A percentile compares a stretch with the other conserved stretches of the same genome.
phyloP scores from a whole-genome alignment of 441 rosid species.

The Pelargonium citronellum region DNA sequence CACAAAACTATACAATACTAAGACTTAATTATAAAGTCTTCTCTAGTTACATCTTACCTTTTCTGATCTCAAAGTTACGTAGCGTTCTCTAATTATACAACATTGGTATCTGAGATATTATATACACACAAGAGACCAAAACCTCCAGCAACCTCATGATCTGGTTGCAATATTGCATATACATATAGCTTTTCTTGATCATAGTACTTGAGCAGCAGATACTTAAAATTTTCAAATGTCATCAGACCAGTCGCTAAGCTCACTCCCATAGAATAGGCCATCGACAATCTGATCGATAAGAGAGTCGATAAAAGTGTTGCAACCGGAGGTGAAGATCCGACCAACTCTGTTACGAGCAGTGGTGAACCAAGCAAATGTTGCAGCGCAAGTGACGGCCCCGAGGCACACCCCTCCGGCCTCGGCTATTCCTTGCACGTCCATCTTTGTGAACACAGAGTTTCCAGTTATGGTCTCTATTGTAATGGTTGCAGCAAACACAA shows the following conservation, averaged over 20 bases:
- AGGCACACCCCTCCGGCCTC: slow-evolving; percentile 63
- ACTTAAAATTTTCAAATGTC: slow-evolving; percentile 30
- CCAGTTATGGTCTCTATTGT: slow-evolving; percentile 65
- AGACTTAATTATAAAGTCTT: neutral
- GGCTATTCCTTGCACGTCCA: slow-evolving; percentile 63
- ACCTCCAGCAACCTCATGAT: no score
- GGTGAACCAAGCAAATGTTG: slow-evolving; percentile 67
- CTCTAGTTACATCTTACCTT: neutral
- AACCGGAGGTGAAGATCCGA: slow-evolving; percentile 55
- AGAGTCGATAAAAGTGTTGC: slow-evolving; percentile 70
- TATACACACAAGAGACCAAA: neutral
- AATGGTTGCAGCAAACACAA: slow-evolving; percentile 77
- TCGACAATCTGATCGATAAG: slow-evolving; percentile 74
- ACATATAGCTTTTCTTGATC: neutral
- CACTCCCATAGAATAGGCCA: slow-evolving; percentile 68
- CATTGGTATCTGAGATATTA: neutral
- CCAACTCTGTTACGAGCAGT: slow-evolving; percentile 73
- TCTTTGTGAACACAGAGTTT: slow-evolving; percentile 66
- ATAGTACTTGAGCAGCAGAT: neutral
- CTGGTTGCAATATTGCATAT: no score
- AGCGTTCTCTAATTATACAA: neutral
- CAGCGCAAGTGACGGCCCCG: slow-evolving; percentile 59
- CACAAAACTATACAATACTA: neutral
- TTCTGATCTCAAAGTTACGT: neutral
- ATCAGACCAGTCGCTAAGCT: slow-evolving; percentile 61